Evolutionary conservation across 2,329 filamentous ascomycete species (phyloP).

Genomic region (Fusarium sp.): DNA sequence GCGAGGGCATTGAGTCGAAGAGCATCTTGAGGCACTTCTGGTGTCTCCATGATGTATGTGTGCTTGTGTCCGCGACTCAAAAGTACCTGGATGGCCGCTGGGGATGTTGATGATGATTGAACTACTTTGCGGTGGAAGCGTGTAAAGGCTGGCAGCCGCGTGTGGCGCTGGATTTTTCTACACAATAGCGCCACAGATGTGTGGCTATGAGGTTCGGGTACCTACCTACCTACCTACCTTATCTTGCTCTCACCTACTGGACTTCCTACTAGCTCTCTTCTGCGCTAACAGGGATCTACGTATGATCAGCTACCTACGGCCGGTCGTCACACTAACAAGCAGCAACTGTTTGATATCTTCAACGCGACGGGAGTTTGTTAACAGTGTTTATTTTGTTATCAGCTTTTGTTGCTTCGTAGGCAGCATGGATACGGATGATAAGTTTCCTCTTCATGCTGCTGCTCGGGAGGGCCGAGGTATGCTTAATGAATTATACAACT

Average conservation of each 20-base stretch:
- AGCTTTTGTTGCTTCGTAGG: neutral
- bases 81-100: slow-evolving; percentile 9
- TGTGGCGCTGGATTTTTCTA: slow-evolving; percentile 43
- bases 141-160: slow-evolving; percentile 43
- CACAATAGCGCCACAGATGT: slow-evolving; percentile 27
- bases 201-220: slow-evolving; percentile 4
- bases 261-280: neutral
- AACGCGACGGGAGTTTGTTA: neutral
- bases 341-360: neutral
- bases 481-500: slow-evolving; percentile 37
- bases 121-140: slow-evolving; percentile 26
- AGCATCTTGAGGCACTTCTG: slow-evolving; percentile 47
- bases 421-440: slow-evolving; percentile 57
- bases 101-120: slow-evolving; percentile 28
- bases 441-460: slow-evolving; percentile 88
- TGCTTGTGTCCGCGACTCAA: slow-evolving; percentile 7
- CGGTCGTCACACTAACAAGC: neutral
- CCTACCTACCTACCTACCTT: neutral
- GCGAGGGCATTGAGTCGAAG: slow-evolving; percentile 50
- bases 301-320: slow-evolving; percentile 6
- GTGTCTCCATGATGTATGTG: slow-evolving; percentile 48
- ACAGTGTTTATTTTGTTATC: neutral
- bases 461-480: slow-evolving; percentile 85
- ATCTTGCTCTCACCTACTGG: neutral
- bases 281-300: neutral